Percentiles rank a stretch among this genome's conserved stretches.
phyloP scores from a whole-genome alignment of 306 rosid species.

The Albizia julibrissin region DNA sequence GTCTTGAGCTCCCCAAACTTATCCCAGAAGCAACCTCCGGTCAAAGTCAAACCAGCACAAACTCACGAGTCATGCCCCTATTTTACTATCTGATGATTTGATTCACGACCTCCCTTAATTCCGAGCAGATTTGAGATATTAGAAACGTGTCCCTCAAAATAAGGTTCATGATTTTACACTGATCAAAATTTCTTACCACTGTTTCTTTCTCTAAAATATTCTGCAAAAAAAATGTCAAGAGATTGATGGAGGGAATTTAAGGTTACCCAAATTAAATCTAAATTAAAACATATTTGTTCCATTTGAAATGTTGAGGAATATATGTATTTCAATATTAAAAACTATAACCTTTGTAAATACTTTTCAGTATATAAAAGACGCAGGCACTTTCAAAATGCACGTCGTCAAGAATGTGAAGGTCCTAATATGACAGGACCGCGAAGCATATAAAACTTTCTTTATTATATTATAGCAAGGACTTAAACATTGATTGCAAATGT shows the following conservation, averaged over 20 bases:
- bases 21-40: slow-evolving; percentile 33
- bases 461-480: too few relatives aligned
- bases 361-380: too few relatives aligned
- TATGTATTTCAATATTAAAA: too few relatives aligned
- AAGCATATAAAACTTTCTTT: neutral
- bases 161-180: neutral
- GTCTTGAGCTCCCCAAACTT: slow-evolving; percentile 38
- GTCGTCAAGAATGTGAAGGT: neutral
- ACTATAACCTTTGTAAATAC: too few relatives aligned
- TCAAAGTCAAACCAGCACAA: neutral
- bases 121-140: neutral
- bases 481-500: too few relatives aligned
- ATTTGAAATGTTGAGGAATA: too few relatives aligned
- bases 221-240: neutral
- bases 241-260: neutral
- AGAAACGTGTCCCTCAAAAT: slow-evolving; percentile 16
- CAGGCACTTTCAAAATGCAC: neutral
- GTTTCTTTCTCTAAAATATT: neutral
- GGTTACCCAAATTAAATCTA: too few relatives aligned
- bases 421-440: neutral
- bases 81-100: neutral
- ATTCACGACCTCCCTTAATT: neutral
- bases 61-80: too few relatives aligned
- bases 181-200: neutral
- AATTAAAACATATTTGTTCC: too few relatives aligned